These are phyloP conservation scores for Neurospora terricola DNA, from an alignment of 495 filamentous ascomycete species.

Conservation along the genomic window DNA sequence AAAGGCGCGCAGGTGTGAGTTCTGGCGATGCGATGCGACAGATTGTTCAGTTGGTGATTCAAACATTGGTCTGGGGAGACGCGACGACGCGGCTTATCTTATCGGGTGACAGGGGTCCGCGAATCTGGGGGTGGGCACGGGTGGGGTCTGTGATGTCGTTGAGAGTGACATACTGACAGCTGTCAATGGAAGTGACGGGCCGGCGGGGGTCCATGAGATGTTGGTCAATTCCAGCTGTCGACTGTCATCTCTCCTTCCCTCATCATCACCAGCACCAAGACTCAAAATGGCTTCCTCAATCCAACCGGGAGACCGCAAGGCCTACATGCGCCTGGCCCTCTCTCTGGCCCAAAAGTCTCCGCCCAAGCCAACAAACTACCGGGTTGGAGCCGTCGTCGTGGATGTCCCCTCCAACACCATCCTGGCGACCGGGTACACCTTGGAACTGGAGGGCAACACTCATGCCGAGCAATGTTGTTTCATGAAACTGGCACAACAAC, in stretches of 20 bases:
- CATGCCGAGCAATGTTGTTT: conserved; percentile 93
- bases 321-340: conserved; percentile 65
- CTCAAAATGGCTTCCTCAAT: conserved; percentile 13
- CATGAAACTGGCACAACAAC: conserved; percentile 53
- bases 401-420: conserved; percentile 47
- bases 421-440: conserved; percentile 79
- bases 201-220: not conserved
- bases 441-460: conserved; percentile 86
- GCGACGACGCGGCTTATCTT: conserved; percentile 7
- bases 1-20: not conserved
- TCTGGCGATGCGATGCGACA: not conserved
- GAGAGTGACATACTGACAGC: not conserved
- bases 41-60: not conserved
- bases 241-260: not conserved
- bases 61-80: not conserved
- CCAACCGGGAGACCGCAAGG: conserved; percentile 41
- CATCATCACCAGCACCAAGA: not conserved
- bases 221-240: not conserved
- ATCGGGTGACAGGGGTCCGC: not conserved
- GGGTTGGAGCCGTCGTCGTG: conserved; percentile 80
- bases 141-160: not conserved
- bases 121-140: not conserved
- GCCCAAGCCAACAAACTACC: conserved; percentile 81
- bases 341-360: conserved; percentile 65
- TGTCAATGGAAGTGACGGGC: not conserved